Evolutionary conservation across 129 eudicot genomes (phyloP).

Genomic region (Kitagawia praeruptora): DNA sequence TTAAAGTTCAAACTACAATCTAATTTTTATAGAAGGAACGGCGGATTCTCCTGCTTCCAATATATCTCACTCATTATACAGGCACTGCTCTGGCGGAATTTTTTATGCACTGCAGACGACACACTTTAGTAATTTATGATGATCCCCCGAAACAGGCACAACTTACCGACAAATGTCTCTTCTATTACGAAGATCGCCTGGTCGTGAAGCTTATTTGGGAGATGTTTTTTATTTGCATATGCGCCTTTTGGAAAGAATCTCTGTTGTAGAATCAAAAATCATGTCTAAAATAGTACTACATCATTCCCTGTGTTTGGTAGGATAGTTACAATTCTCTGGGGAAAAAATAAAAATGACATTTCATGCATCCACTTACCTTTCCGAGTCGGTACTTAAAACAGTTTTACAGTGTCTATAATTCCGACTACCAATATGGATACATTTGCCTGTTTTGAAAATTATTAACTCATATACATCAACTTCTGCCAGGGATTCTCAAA

Average conservation of each 20-base stretch:
- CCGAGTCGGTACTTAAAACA: not conserved
- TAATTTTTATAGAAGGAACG: too few relatives aligned
- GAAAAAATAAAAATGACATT: too few relatives aligned
- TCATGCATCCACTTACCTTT: not conserved
- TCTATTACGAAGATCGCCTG: not conserved
- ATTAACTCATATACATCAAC: not conserved
- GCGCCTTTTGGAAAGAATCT: too few relatives aligned
- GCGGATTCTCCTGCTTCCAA: too few relatives aligned
- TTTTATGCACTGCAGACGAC: not conserved
- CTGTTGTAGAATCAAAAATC: too few relatives aligned
- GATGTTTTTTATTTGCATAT: not conserved
- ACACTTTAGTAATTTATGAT: not conserved
- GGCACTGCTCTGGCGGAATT: too few relatives aligned
- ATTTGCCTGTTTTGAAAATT: not conserved
- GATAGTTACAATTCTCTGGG: too few relatives aligned
- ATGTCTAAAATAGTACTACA: too few relatives aligned
- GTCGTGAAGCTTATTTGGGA: not conserved
- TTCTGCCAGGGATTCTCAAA: not conserved
- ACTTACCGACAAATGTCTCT: not conserved
- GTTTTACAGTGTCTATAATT: too few relatives aligned
- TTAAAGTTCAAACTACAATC: too few relatives aligned
- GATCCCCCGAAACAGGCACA: not conserved
- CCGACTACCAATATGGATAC: not conserved
- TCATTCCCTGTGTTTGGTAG: too few relatives aligned
- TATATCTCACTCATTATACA: too few relatives aligned